phyloP scores from a whole-genome alignment of 208 protist species.

The Balamuthia mandrillaris region DNA sequence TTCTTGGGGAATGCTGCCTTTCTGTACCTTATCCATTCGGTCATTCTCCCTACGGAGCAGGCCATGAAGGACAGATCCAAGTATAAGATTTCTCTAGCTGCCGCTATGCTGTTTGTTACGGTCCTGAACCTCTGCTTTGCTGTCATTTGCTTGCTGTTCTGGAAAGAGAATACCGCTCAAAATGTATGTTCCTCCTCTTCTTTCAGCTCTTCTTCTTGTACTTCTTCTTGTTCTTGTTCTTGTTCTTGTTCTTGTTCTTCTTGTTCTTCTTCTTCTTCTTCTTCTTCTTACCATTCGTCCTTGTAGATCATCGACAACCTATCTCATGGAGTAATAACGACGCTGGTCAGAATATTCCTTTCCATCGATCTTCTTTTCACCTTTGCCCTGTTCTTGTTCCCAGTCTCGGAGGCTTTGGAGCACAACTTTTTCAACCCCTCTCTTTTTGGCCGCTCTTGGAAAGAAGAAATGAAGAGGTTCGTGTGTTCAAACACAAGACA shows the following conservation, averaged over 20 bases:
- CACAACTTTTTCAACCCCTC: background rate
- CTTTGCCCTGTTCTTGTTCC: slow-evolving; percentile 1
- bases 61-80: slow-evolving; percentile 8
- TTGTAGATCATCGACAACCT: slow-evolving; percentile 14
- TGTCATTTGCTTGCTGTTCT: background rate
- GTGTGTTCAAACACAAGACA: too few relatives aligned
- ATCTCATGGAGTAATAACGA: background rate
- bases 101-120: background rate
- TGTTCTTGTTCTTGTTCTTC: too few relatives aligned
- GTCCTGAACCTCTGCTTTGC: slow-evolving; percentile 9
- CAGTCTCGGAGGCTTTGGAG: background rate
- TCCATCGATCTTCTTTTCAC: slow-evolving; percentile 15
- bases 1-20: slow-evolving; percentile 15
- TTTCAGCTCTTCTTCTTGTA: too few relatives aligned
- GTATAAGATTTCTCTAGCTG: background rate
- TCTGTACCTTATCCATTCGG: slow-evolving; percentile 7
- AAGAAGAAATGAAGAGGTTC: background rate
- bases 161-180: background rate
- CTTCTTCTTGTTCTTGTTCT: too few relatives aligned
- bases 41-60: slow-evolving; percentile 5
- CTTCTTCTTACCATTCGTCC: too few relatives aligned
- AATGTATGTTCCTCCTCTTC: background rate
- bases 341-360: slow-evolving; percentile 8
- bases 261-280: background rate
- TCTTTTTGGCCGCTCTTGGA: background rate